Conservation (phyloP, 768 basidiomycete genomes). For the Calocybe cyanea region DNA sequence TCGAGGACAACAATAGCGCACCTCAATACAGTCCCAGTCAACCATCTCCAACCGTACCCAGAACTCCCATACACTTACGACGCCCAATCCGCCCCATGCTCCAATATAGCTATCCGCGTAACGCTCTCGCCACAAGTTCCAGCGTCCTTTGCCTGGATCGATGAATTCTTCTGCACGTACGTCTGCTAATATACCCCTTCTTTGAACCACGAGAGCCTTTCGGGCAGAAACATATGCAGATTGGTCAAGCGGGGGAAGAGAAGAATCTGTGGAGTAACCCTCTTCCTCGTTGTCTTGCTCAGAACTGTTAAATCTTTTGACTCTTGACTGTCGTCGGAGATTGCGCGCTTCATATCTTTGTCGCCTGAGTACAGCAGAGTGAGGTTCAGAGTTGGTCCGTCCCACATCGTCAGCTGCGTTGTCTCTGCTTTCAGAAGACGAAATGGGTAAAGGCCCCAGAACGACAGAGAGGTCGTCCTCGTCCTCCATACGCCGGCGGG, state of each 20-base stretch:
- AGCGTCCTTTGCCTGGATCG: slow-evolving; percentile 67
- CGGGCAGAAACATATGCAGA: slow-evolving; percentile 67
- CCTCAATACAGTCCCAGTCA: slow-evolving; percentile 87
- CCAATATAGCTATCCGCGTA: slow-evolving; percentile 81
- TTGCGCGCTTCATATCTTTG: slow-evolving; percentile 58
- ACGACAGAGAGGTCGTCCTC: slow-evolving; percentile 75
- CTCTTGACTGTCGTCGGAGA: slow-evolving; percentile 48
- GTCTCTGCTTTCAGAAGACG: slow-evolving; percentile 22
- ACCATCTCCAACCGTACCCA: slow-evolving; percentile 86
- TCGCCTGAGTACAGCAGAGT: slow-evolving; percentile 40
- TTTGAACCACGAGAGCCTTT: slow-evolving; percentile 45
- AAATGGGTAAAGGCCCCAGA: slow-evolving; percentile 48
- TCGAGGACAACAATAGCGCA: slow-evolving; percentile 26
- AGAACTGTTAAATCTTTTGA: slow-evolving; percentile 15
- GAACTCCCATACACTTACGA: slow-evolving; percentile 91
- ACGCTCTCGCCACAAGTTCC: slow-evolving; percentile 68
- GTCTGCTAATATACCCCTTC: slow-evolving; percentile 65
- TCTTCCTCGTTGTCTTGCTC: slow-evolving; percentile 48
- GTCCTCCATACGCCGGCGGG: slow-evolving; percentile 72
- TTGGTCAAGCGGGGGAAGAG: slow-evolving; percentile 61
- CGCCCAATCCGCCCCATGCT: slow-evolving; percentile 89
- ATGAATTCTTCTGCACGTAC: slow-evolving; percentile 82
- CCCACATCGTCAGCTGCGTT: slow-evolving; percentile 64
- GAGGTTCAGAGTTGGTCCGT: slow-evolving; percentile 42
- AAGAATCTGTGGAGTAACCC: slow-evolving; percentile 86